Conservation (phyloP, 208 protist species). For the Borovskyia barvae region DNA sequence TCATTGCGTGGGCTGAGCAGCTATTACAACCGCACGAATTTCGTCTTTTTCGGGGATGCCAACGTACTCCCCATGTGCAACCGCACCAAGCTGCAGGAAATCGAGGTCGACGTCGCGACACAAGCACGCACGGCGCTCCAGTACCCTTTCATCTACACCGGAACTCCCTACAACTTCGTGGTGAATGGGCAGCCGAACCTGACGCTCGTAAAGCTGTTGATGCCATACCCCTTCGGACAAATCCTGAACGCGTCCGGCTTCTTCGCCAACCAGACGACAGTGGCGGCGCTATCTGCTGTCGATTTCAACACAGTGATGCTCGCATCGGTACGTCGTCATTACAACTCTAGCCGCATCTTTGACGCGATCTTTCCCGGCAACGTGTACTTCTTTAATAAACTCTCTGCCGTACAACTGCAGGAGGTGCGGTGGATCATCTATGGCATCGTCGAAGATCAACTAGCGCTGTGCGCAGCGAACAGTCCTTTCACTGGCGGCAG, state of each 20-base stretch:
- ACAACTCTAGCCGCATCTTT: conserved; percentile 15
- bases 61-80: conserved; percentile 63
- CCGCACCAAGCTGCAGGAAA: conserved; percentile 22
- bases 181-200: conserved; percentile 38
- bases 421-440: conserved; percentile 44
- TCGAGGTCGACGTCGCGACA: conserved; percentile 29
- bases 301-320: conserved; percentile 20
- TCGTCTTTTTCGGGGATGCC: conserved; percentile 42
- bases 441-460: conserved; percentile 11
- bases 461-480: conserved; percentile 21
- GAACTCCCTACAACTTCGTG: conserved; percentile 9
- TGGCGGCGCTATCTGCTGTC: conserved; percentile 12
- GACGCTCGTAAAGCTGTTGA: conserved; percentile 62
- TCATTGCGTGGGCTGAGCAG: conserved; percentile 19
- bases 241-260: conserved; percentile 7
- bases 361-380: conserved; percentile 18
- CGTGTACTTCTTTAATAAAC: conserved; percentile 25
- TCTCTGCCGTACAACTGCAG: conserved; percentile 30
- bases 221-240: conserved; percentile 49
- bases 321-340: conserved; percentile 9
- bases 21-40: conserved; percentile 67
- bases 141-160: conserved; percentile 63
- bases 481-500: neutral
- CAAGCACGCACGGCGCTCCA: conserved; percentile 25
- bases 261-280: conserved; percentile 33